Conservation (phyloP, 208 protist species). For the Acanthamoeba lenticulata region DNA sequence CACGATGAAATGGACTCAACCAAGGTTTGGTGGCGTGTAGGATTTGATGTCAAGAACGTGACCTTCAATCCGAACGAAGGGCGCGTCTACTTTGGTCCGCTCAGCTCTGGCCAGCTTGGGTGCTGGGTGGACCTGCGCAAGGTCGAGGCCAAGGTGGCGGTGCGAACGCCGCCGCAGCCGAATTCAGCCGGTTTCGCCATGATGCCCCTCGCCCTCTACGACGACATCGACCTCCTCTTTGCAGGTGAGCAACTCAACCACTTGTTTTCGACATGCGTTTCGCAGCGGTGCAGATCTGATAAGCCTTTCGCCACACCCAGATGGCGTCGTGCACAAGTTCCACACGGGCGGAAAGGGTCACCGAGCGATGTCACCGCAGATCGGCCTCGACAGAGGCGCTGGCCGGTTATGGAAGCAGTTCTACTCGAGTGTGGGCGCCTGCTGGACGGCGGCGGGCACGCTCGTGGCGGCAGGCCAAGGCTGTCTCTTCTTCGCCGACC, state of each 20-base stretch:
- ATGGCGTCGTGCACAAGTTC: not conserved
- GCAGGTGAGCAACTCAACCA: not conserved
- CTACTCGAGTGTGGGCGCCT: not conserved
- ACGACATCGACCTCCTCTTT: not conserved
- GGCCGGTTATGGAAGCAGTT: not conserved
- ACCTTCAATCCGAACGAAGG: not conserved
- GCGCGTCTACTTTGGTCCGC: not conserved
- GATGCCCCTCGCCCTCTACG: not conserved
- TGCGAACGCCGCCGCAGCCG: not conserved
- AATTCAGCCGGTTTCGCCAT: not conserved
- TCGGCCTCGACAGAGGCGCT: no score
- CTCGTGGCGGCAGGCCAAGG: not conserved
- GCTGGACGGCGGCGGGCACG: not conserved
- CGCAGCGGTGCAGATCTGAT: not conserved
- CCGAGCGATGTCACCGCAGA: no score
- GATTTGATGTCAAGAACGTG: not conserved
- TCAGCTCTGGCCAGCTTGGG: not conserved
- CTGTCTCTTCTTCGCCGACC: not conserved
- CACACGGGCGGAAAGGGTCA: no score
- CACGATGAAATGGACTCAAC: not conserved
- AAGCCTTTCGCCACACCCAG: no score
- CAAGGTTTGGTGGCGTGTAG: not conserved
- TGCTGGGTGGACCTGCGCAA: not conserved
- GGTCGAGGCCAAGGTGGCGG: not conserved
- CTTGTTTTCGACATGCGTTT: not conserved